These are phyloP conservation scores for Saccharomycopsis crataegensis DNA, from an alignment of 1,139 yeast genomes.

Conservation along the genomic window DNA sequence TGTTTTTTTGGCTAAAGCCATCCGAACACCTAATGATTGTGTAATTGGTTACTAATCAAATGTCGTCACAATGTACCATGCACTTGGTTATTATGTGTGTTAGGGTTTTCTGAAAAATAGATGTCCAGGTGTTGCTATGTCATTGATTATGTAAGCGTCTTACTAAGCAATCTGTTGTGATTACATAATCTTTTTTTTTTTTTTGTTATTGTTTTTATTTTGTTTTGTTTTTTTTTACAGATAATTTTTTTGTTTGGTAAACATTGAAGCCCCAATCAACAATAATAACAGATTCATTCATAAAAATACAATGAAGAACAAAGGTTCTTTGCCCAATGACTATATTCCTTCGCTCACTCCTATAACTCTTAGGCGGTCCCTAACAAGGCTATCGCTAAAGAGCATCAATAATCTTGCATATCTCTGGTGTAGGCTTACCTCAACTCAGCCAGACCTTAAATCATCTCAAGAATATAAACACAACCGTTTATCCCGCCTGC, in stretches of 20 bases:
- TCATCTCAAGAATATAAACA: constrained; percentile 16
- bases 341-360: constrained; percentile 6
- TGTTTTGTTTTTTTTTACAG: not conserved
- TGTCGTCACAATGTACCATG: too few species aligned
- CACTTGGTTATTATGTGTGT: not conserved
- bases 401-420: constrained; percentile 24
- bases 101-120: too few species aligned
- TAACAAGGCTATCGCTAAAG: constrained; percentile 15
- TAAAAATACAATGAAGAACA: not conserved
- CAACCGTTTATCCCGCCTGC: constrained; percentile 12
- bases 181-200: not conserved
- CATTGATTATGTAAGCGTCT: too few species aligned
- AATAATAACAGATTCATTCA: too few species aligned
- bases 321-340: not conserved
- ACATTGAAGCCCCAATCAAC: too few species aligned
- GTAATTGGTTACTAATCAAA: too few species aligned
- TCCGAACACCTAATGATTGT: too few species aligned
- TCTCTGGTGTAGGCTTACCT: constrained; percentile 24
- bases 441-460: constrained; percentile 23
- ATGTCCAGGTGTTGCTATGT: too few species aligned
- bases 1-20: too few species aligned
- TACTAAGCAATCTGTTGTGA: not conserved
- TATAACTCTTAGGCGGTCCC: constrained; percentile 14
- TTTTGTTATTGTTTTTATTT: not conserved
- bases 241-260: not conserved